These are phyloP conservation scores for Corylus americana DNA, from an alignment of 306 rosid genomes.

Conservation along the genomic window DNA sequence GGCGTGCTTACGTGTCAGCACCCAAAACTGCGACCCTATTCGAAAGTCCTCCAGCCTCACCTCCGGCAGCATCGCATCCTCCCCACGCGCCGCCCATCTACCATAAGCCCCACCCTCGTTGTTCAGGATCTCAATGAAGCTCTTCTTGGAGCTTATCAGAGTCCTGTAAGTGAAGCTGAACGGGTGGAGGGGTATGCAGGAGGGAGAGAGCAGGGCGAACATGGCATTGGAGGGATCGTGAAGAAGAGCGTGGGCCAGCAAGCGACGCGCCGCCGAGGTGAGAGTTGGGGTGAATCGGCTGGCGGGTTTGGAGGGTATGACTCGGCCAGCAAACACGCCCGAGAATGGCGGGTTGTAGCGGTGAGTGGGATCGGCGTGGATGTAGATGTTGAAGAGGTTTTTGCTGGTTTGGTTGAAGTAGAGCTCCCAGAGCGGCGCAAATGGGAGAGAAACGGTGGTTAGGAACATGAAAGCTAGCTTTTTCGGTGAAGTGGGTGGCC, in stretches of 20 bases:
- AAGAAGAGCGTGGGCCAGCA: slow-evolving; percentile 64
- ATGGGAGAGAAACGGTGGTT: slow-evolving; percentile 60
- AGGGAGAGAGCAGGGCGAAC: slow-evolving; percentile 58
- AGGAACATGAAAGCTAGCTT: slow-evolving; percentile 70
- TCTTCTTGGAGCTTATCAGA: slow-evolving; percentile 31
- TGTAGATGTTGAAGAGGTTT: slow-evolving; percentile 48
- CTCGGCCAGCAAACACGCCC: slow-evolving; percentile 50
- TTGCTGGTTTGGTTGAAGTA: slow-evolving; percentile 43
- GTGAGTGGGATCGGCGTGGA: slow-evolving; percentile 64
- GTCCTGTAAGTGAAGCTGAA: slow-evolving; percentile 60
- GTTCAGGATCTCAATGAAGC: slow-evolving; percentile 68
- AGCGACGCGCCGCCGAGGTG: slow-evolving; percentile 50
- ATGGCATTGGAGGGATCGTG: slow-evolving; percentile 51
- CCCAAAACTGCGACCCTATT: slow-evolving; percentile 80
- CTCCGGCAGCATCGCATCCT: slow-evolving; percentile 57
- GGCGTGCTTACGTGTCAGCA: slow-evolving; percentile 70
- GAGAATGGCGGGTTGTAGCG: slow-evolving; percentile 51
- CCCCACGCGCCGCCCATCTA: slow-evolving; percentile 75
- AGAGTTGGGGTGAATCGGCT: slow-evolving; percentile 47
- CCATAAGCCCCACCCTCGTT: slow-evolving; percentile 39
- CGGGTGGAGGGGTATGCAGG: slow-evolving; percentile 68
- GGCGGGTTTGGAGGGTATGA: slow-evolving; percentile 54
- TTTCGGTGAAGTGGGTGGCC: slow-evolving; percentile 15
- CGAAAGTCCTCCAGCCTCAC: slow-evolving; percentile 59
- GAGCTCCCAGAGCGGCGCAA: slow-evolving; percentile 66